These are phyloP conservation scores for Prunus davidiana DNA, from an alignment of 306 rosid genomes.

Conservation along the genomic window DNA sequence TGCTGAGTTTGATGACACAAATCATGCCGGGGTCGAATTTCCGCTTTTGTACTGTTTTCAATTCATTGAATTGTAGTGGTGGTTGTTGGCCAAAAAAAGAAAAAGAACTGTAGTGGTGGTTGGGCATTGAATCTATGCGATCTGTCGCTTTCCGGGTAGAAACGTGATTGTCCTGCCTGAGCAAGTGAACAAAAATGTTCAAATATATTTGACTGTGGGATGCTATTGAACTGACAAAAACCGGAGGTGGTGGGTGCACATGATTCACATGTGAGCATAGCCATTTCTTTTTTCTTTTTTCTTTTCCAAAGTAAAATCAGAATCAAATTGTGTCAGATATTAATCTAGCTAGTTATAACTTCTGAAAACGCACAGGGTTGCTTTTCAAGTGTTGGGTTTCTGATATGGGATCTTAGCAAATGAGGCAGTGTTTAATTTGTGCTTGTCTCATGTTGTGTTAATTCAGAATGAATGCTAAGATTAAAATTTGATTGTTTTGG, in stretches of 20 bases:
- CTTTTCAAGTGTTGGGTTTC: not conserved
- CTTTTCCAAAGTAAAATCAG: not conserved
- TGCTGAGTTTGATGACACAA: not conserved
- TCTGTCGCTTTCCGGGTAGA: constrained; percentile 6
- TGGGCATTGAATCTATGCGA: not conserved
- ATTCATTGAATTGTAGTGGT: not conserved
- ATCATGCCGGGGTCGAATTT: not conserved
- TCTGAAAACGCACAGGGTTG: too few relatives aligned
- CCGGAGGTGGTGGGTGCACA: not conserved
- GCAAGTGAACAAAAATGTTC: not conserved
- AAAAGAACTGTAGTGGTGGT: not conserved
- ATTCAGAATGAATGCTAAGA: not conserved
- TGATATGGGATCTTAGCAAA: not conserved
- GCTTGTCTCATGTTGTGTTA: not conserved
- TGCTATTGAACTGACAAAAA: not conserved
- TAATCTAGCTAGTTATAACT: too few relatives aligned
- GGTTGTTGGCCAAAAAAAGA: not conserved
- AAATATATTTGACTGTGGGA: not conserved
- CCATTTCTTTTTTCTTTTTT: not conserved
- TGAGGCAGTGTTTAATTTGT: not conserved
- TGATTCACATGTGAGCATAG: constrained; percentile 7
- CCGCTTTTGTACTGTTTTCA: constrained; percentile 2
- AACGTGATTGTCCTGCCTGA: not conserved
- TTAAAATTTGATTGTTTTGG: not conserved
- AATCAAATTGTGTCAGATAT: not conserved